Conservation (phyloP, 208 protist genomes). For the Trypanosoma boissoni region DNA sequence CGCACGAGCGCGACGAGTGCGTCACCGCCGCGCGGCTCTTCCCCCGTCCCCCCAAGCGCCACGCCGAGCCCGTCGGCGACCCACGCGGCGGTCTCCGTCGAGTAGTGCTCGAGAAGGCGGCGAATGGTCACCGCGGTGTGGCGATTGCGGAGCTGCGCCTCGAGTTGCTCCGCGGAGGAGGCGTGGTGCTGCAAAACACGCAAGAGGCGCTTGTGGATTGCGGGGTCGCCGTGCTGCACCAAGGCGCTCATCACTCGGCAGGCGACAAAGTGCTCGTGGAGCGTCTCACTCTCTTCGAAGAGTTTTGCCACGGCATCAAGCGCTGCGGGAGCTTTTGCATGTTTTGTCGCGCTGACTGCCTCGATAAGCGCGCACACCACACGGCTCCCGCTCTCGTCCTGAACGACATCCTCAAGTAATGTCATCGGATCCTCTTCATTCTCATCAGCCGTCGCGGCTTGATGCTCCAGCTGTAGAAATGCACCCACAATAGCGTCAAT, state of each 20-base stretch:
- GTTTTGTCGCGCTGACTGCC: conserved; percentile 33
- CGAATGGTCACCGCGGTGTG: conserved; percentile 76
- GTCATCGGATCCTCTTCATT: conserved; percentile 59
- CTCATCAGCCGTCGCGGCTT: conserved; percentile 36
- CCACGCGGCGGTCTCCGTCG: conserved; percentile 53
- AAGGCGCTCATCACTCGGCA: conserved; percentile 83
- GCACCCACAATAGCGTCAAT: conserved; percentile 48
- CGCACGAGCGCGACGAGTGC: conserved; percentile 60
- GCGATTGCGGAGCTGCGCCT: conserved; percentile 58
- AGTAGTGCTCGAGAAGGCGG: conserved; percentile 54
- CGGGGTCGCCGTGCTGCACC: conserved; percentile 47
- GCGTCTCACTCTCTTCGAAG: conserved; percentile 79
- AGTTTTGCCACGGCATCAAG: conserved; percentile 55
- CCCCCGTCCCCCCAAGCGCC: background rate
- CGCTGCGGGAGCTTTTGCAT: conserved; percentile 34
- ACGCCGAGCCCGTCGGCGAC: conserved; percentile 60
- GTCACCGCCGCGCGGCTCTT: too few relatives aligned
- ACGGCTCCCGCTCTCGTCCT: conserved; percentile 74
- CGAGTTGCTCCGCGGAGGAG: conserved; percentile 40
- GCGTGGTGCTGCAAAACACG: conserved; percentile 63
- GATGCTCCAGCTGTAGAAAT: conserved; percentile 43
- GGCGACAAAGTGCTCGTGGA: conserved; percentile 75
- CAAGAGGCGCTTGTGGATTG: conserved; percentile 48
- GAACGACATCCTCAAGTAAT: conserved; percentile 71
- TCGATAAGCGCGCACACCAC: conserved; percentile 69